Evolutionary conservation across 805 yeast species (phyloP).

Genomic region (Suhomyces faveliae): DNA sequence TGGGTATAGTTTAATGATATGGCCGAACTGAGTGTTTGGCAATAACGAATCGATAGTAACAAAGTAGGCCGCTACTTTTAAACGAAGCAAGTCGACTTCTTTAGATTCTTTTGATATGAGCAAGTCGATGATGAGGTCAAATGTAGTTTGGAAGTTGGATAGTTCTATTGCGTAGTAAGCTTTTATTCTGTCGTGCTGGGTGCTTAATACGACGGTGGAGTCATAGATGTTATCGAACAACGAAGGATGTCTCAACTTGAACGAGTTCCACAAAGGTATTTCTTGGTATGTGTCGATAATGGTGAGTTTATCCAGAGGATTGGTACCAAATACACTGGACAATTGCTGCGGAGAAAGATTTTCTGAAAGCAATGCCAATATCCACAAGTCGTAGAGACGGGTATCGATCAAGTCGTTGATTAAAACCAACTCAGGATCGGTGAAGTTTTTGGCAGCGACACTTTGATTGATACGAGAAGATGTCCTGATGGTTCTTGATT

Average conservation of each 20-base stretch:
- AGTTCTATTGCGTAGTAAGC: constrained; percentile 10
- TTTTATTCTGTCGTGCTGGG: not conserved
- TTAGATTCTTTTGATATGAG: not conserved
- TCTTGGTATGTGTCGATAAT: constrained; percentile 18
- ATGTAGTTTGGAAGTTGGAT: constrained; percentile 11
- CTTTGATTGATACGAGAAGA: constrained; percentile 6
- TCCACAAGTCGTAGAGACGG: constrained; percentile 52
- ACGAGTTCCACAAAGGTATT: constrained; percentile 26
- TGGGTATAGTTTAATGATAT: constrained; percentile 5
- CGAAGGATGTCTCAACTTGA: constrained; percentile 26
- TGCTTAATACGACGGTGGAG: not conserved
- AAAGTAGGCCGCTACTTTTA: constrained; percentile 13
- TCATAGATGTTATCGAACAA: constrained; percentile 14
- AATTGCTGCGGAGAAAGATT: constrained; percentile 8
- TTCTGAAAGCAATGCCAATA: constrained; percentile 27
- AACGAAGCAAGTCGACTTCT: constrained; percentile 11
- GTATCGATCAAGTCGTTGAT: constrained; percentile 41
- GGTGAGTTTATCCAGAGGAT: constrained; percentile 6
- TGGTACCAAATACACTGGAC: constrained; percentile 13
- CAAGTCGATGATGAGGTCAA: constrained; percentile 12
- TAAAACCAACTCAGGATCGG: constrained; percentile 2
- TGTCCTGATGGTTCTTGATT: constrained; percentile 2
- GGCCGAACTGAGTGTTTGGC: constrained; percentile 18
- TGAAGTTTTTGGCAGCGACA: constrained; percentile 10
- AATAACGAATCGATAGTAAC: constrained; percentile 19